A percentile compares a stretch with the other conserved stretches of the same genome.
phyloP scores from a whole-genome alignment of 2,329 filamentous ascomycete genomes.

The Bipolaris cookei region DNA sequence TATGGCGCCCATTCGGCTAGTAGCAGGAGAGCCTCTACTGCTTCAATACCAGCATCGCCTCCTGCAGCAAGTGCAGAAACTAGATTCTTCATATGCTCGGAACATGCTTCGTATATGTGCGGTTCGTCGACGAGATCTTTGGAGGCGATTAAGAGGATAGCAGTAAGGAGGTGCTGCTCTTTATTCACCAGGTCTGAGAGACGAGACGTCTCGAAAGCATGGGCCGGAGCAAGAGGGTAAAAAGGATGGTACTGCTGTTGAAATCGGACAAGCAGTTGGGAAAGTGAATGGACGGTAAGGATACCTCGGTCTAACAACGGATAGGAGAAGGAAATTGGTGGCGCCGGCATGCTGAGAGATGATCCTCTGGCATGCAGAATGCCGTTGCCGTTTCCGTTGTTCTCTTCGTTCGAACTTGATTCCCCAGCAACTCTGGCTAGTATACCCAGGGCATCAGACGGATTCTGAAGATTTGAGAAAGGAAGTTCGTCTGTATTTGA shows the following conservation, averaged over 20 bases:
- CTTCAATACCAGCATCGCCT: conserved; percentile 70
- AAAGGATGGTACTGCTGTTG: conserved; percentile 72
- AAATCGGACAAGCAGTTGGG: conserved; percentile 63
- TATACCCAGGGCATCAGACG: conserved; percentile 57
- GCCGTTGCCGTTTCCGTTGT: conserved; percentile 16
- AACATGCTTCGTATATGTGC: conserved; percentile 68
- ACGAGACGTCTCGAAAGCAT: conserved; percentile 62
- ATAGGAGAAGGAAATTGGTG: conserved; percentile 51
- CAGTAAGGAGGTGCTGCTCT: conserved; percentile 72
- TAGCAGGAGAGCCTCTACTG: conserved; percentile 72
- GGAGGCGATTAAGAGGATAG: conserved; percentile 72
- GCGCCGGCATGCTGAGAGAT: conserved; percentile 23
- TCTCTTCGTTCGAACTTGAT: conserved; percentile 42
- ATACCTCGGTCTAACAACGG: conserved; percentile 51
- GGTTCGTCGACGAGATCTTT: conserved; percentile 71
- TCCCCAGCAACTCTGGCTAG: conserved; percentile 55
- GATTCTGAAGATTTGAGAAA: conserved; percentile 56
- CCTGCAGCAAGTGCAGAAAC: conserved; percentile 71
- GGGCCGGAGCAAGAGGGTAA: conserved; percentile 69
- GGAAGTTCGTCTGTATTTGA: conserved; percentile 44
- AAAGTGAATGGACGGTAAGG: conserved; percentile 56
- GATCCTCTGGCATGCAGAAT: conserved; percentile 22
- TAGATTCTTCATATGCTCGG: conserved; percentile 72
- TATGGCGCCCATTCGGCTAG: conserved; percentile 77
- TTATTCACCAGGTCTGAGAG: conserved; percentile 64